A percentile compares a stretch with the other conserved stretches of the same genome.
phyloP scores from a whole-genome alignment of 2,329 filamentous ascomycete genomes.

The Scopulariopsis brevicaulis region DNA sequence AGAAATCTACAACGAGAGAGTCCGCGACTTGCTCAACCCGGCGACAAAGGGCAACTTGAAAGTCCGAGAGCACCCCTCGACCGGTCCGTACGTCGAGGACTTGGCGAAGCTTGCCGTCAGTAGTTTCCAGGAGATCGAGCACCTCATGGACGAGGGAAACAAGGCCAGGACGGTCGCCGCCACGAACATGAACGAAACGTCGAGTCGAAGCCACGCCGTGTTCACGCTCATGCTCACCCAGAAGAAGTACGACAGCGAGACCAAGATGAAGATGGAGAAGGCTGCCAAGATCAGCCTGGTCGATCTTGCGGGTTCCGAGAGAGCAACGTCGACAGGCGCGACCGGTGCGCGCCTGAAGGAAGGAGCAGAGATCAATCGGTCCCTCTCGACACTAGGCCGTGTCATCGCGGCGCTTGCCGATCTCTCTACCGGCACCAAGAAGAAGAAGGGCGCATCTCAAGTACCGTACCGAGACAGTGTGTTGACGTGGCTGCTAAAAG shows the following conservation, averaged over 20 bases:
- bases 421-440: constrained; percentile 73
- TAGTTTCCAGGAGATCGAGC: constrained; percentile 90
- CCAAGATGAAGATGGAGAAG: constrained; percentile 95
- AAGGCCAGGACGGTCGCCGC: constrained; percentile 96
- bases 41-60: constrained; percentile 93
- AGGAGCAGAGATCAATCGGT: constrained; percentile 96
- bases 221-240: constrained; percentile 95
- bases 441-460: constrained; percentile 54
- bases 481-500: constrained; percentile 91
- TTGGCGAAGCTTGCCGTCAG: constrained; percentile 89
- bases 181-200: constrained; percentile 99
- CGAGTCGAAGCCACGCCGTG: constrained; percentile 93
- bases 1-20: constrained; percentile 98
- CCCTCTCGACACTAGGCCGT: constrained; percentile 87
- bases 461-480: constrained; percentile 97
- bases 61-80: constrained; percentile 94
- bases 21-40: constrained; percentile 89
- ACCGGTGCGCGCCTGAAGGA: constrained; percentile 93
- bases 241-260: constrained; percentile 81
- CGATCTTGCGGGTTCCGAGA: constrained; percentile 92
- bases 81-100: constrained; percentile 96
- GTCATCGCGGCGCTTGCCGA: constrained; percentile 95
- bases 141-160: constrained; percentile 98
- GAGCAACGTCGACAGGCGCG: constrained; percentile 93
- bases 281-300: constrained; percentile 97